A percentile compares a stretch with the other conserved stretches of the same genome.
These are phyloP conservation scores for Chloroidium sp. DNA, from an alignment of 163 green algal genomes.

Conservation along the genomic window DNA sequence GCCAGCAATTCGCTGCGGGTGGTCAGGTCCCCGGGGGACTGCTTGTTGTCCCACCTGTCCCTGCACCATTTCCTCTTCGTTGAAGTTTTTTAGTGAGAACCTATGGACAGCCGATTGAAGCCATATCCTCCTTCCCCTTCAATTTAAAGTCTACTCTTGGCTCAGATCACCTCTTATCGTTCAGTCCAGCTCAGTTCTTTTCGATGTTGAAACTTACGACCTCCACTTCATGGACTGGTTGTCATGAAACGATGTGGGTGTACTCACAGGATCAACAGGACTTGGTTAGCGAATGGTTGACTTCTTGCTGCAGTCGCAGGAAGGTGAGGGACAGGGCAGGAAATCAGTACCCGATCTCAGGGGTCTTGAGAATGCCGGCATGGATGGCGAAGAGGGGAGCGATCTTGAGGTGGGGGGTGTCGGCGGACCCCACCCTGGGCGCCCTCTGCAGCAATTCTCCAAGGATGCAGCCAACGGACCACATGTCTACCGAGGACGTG, in stretches of 20 bases:
- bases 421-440: constrained; percentile 48
- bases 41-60: constrained; percentile 6
- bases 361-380: constrained; percentile 50
- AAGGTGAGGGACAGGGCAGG: background rate
- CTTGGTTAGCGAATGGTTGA: too few species aligned
- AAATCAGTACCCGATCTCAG: constrained; percentile 24
- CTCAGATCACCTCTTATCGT: too few species aligned
- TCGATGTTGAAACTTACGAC: too few species aligned
- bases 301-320: background rate
- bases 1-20: constrained; percentile 59
- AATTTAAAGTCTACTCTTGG: too few species aligned
- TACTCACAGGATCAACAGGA: too few species aligned
- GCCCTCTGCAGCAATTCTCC: constrained; percentile 85
- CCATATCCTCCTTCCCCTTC: too few species aligned
- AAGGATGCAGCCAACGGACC: constrained; percentile 80
- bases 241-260: too few species aligned
- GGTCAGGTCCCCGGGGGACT: constrained; percentile 8
- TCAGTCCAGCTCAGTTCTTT: too few species aligned
- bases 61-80: constrained; percentile 3
- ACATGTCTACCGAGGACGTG: constrained; percentile 79
- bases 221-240: too few species aligned
- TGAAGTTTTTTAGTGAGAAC: too few species aligned
- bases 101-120: too few species aligned
- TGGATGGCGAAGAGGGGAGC: constrained; percentile 71
- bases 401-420: constrained; percentile 69